Evolutionary conservation across 306 rosid genomes (phyloP).

Genomic region (Parietaria judaica): DNA sequence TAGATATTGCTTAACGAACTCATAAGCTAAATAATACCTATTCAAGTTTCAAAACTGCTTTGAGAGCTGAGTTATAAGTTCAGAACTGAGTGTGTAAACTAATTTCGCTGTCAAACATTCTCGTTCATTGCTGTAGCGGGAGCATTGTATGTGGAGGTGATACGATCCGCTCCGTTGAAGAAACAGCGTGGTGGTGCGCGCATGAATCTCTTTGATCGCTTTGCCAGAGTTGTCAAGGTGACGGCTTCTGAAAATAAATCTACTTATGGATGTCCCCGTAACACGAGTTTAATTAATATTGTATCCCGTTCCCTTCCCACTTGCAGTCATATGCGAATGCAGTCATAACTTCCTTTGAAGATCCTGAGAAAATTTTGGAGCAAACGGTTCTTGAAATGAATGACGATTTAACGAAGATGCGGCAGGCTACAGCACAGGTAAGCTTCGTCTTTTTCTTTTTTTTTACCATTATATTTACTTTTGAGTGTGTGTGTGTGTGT

Average conservation of each 20-base stretch:
- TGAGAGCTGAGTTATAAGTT: too few relatives aligned
- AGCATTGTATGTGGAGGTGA: constrained; percentile 31
- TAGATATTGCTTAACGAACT: too few relatives aligned
- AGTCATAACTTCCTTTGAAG: constrained; percentile 74
- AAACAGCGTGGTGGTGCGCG: constrained; percentile 55
- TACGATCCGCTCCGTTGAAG: constrained; percentile 32
- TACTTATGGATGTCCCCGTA: not conserved
- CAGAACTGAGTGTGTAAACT: not conserved
- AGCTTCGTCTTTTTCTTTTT: constrained; percentile 14
- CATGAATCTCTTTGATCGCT: constrained; percentile 83
- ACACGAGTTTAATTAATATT: constrained; percentile 9
- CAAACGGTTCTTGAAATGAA: constrained; percentile 95
- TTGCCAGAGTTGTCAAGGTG: constrained; percentile 87
- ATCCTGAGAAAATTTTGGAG: constrained; percentile 93
- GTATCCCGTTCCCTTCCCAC: constrained; percentile 21
- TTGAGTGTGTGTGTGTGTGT: not conserved
- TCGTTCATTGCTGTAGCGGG: constrained; percentile 15
- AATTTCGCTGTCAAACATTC: not conserved
- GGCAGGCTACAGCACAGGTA: constrained; percentile 98
- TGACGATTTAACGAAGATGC: constrained; percentile 92
- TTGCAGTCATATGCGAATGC: constrained; percentile 97
- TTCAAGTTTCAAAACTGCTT: too few relatives aligned
- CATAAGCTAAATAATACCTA: too few relatives aligned
- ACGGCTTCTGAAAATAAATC: constrained; percentile 14
- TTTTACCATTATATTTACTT: not conserved